Base-by-base conservation (phyloP, 192 early-diverging fungal genomes). In the Coemansia sp. region DNA sequence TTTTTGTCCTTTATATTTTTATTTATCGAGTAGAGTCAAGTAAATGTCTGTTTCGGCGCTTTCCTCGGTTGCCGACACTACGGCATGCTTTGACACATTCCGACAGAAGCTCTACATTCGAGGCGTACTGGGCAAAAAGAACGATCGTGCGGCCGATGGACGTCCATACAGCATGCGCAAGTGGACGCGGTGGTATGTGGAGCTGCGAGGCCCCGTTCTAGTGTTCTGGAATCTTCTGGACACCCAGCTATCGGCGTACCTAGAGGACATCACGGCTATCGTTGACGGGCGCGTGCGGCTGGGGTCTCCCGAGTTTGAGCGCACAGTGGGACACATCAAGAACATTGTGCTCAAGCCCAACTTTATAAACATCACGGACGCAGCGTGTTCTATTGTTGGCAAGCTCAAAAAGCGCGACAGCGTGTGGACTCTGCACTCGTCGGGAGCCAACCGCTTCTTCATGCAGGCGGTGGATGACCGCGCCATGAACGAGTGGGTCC, bases 351-450 rank as follows among this genome's bases (percentile, higher is more conserved):
- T 77, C 13, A 83, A 83, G 70, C 86, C 87, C 47, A 86, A 87
- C 53, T 90, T 87, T 72, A 90, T 92, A 84, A 93, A 92, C 76
- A 86, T 93, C 53, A 85, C 89, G 41, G 91, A 92, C 62, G 84
- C 88, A 2, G 78, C 69, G 10, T 85, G 87, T 39, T 80, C 86
- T 22, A 85, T 89, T 53, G 76, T 88, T 37, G 88, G 86, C 61
- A 80, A 77, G 35, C 73, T 84, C 16, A 76, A 83, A 39, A 84
- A 89, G 59, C 76, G 85, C 43, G 79, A 82, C 63, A 77, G 84
- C 65, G 85, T 89, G 1, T 88, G 89, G 68, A 80, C 87, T 12
- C 74, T 92, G 47, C 89, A 87, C 67, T 87, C 87, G 40, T 86
- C 88, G 15, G 90, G 91, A 15, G 86, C 88, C 61, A 91, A 92